Evolutionary conservation across 495 filamentous ascomycete species (phyloP).

Genomic region (Lasiosphaeriaceae sp.): DNA sequence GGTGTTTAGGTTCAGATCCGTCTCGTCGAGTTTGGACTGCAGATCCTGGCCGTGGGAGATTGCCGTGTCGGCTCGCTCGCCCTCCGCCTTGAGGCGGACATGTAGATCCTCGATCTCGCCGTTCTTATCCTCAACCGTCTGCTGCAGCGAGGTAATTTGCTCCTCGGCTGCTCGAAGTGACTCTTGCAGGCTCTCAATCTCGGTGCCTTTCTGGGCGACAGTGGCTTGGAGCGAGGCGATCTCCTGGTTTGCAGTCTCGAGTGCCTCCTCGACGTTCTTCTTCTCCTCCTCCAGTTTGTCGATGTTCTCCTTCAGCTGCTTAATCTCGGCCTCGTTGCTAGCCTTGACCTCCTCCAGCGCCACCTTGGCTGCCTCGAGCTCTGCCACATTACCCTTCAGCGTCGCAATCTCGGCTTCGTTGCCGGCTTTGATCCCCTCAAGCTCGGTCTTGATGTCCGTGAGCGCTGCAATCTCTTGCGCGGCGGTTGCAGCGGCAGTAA

Average conservation of each 20-base stretch:
- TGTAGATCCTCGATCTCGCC: slow-evolving; percentile 25
- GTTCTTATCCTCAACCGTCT: slow-evolving; percentile 29
- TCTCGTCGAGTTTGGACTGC: slow-evolving; percentile 24
- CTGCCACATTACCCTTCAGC: slow-evolving; percentile 13
- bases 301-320: slow-evolving; percentile 19
- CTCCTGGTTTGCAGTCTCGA: slow-evolving; percentile 21
- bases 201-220: slow-evolving; percentile 18
- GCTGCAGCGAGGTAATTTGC: slow-evolving; percentile 24
- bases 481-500: slow-evolving; percentile 22
- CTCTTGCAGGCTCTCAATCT: slow-evolving; percentile 27
- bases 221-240: slow-evolving; percentile 23
- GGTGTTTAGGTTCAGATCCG: slow-evolving; percentile 16
- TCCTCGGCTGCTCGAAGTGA: slow-evolving; percentile 27
- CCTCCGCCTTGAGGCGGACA: slow-evolving; percentile 22
- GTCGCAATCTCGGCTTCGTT: slow-evolving; percentile 14
- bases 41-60: slow-evolving; percentile 27
- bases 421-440: slow-evolving; percentile 14
- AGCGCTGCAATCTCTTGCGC: slow-evolving; percentile 25
- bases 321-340: slow-evolving; percentile 26
- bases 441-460: slow-evolving; percentile 15
- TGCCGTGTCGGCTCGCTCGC: slow-evolving; percentile 23
- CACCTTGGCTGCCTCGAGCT: slow-evolving; percentile 10
- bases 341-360: slow-evolving; percentile 23
- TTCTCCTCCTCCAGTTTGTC: slow-evolving; percentile 20
- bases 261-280: slow-evolving; percentile 25